phyloP scores from a whole-genome alignment of 2,329 filamentous ascomycete species.

The Endocalyx cinctus region DNA sequence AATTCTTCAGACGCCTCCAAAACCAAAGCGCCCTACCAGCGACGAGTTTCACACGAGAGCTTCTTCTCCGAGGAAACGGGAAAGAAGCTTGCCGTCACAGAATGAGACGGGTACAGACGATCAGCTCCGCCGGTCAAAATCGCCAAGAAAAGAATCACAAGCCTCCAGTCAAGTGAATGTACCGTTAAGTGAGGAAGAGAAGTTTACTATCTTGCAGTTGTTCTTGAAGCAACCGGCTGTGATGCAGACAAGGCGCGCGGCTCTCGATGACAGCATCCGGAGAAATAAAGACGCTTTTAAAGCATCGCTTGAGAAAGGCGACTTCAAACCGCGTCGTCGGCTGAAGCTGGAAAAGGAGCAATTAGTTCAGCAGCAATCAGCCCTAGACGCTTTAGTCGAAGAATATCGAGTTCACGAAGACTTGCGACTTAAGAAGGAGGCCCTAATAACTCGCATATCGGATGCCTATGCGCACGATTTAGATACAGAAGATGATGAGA shows the following conservation, averaged over 20 bases:
- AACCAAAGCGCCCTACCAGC: slow-evolving; percentile 7
- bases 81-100: slow-evolving; percentile 8
- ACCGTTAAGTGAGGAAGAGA: slow-evolving; percentile 22
- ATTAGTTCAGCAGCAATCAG: slow-evolving; percentile 41
- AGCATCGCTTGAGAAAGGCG: slow-evolving; percentile 41
- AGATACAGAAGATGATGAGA: slow-evolving; percentile 49
- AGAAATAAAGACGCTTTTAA: slow-evolving; percentile 45
- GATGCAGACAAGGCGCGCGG: slow-evolving; percentile 29
- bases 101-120: slow-evolving; percentile 5
- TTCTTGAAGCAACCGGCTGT: slow-evolving; percentile 31
- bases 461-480: slow-evolving; percentile 46
- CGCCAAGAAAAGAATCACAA: no score
- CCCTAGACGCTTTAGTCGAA: slow-evolving; percentile 35
- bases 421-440: slow-evolving; percentile 39
- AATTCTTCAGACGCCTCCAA: slow-evolving; percentile 23
- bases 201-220: slow-evolving; percentile 30
- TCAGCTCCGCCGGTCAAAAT: no score
- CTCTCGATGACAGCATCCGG: slow-evolving; percentile 37
- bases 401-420: slow-evolving; percentile 39
- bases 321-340: slow-evolving; percentile 39
- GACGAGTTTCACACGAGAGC: slow-evolving; percentile 9
- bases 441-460: slow-evolving; percentile 41
- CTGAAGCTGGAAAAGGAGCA: slow-evolving; percentile 47
- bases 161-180: slow-evolving; percentile 12
- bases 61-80: slow-evolving; percentile 17